phyloP scores from a whole-genome alignment of 805 yeast genomes.

The Zygosaccharomyces bailii region DNA sequence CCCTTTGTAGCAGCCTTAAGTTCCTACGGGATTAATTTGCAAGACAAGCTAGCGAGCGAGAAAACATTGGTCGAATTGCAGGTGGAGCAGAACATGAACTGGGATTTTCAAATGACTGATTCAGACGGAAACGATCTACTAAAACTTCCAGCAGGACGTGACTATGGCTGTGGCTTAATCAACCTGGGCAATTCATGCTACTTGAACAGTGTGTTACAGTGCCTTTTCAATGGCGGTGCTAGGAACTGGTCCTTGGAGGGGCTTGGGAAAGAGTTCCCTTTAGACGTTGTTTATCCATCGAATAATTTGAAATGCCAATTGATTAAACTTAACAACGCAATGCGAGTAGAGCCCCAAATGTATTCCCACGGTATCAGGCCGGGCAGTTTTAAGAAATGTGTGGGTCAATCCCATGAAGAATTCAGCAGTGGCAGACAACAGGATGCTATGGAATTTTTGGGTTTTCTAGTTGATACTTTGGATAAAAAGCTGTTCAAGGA shows the following conservation, averaged over 20 bases:
- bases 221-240: slow-evolving; percentile 47
- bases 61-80: slow-evolving; percentile 85
- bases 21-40: slow-evolving; percentile 65
- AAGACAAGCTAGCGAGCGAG: slow-evolving; percentile 63
- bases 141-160: slow-evolving; percentile 42
- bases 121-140: slow-evolving; percentile 60
- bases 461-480: slow-evolving; percentile 60
- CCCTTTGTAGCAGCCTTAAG: slow-evolving; percentile 38
- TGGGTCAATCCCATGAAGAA: slow-evolving; percentile 78
- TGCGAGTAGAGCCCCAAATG: slow-evolving; percentile 43
- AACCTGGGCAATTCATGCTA: slow-evolving; percentile 95
- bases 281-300: slow-evolving; percentile 49
- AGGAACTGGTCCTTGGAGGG: slow-evolving; percentile 37
- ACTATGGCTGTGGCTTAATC: slow-evolving; percentile 75
- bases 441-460: slow-evolving; percentile 88
- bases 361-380: slow-evolving; percentile 81
- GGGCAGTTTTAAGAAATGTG: slow-evolving; percentile 63
- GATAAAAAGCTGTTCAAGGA: slow-evolving; percentile 44
- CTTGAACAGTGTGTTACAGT: slow-evolving; percentile 75
- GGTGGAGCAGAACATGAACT: slow-evolving; percentile 85
- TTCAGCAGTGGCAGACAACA: slow-evolving; percentile 87
- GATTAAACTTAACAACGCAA: slow-evolving; percentile 74
- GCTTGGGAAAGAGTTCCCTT: slow-evolving; percentile 40
- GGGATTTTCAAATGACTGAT: slow-evolving; percentile 85
- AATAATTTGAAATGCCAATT: slow-evolving; percentile 70